Evolutionary conservation across 2,329 filamentous ascomycete genomes (phyloP).

Genomic region (Monilinia polystroma): DNA sequence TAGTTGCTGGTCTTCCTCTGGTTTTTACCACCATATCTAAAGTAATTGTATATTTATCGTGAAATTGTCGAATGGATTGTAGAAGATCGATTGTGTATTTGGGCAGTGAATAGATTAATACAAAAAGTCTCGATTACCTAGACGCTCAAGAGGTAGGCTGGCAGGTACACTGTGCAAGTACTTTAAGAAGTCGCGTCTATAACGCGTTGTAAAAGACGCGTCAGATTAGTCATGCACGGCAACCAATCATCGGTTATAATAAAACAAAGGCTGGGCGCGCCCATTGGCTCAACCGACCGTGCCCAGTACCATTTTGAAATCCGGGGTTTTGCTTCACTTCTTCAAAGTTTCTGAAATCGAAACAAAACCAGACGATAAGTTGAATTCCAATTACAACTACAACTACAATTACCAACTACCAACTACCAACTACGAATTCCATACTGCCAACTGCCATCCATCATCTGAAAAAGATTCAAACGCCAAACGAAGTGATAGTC

Average conservation of each 20-base stretch:
- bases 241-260: background rate
- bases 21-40: constrained; percentile 34
- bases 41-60: background rate
- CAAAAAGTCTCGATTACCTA: background rate
- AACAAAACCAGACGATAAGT: background rate
- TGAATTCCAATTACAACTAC: background rate
- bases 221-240: constrained; percentile 6
- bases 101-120: background rate
- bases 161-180: background rate
- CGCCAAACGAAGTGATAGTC: background rate
- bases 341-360: constrained; percentile 9
- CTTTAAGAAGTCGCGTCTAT: constrained; percentile 18
- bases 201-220: background rate
- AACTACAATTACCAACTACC: background rate
- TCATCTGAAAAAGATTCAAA: background rate
- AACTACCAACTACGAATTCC: too few relatives aligned
- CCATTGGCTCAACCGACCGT: background rate
- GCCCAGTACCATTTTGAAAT: constrained; percentile 6
- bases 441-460: background rate
- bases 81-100: background rate
- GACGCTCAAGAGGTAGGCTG: too few relatives aligned
- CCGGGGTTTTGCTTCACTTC: constrained; percentile 15
- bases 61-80: background rate
- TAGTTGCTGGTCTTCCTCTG: constrained; percentile 34
- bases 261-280: constrained; percentile 13